Base-by-base conservation (phyloP, 164 flowering plant species). In the Macadamia tetraphylla region DNA sequence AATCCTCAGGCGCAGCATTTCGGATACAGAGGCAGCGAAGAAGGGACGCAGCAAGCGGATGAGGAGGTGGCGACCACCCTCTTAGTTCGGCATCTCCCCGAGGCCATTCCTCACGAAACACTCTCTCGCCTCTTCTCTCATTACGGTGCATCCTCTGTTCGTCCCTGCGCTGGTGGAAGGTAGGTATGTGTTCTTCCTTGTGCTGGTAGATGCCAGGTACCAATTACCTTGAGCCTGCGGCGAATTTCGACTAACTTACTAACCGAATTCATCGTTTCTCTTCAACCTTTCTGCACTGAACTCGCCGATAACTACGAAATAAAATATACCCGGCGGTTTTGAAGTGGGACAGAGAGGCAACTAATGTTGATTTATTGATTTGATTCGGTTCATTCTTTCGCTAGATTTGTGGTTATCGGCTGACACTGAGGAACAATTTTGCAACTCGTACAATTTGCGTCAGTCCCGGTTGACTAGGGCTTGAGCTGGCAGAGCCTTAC, bases 51-150 rank as follows among this genome's bases (percentile, higher is more conserved):
- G 6, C 63, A 49, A 30, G 58, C 51, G 43, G 64, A 60, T 31
- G 59, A 58, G 44, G 14, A 44, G 13, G 14, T 53, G 12, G 72
- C n/a, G 3, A 71, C 70, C 6, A 85, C 94, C 1, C 83, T 91
- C 29, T 67, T 94, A 80, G 79, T 91, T 29, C 82, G 84, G 52
- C 94, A 90, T 73, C 94, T 94, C 49, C 98, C 98, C 0, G 97
- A 91, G 40, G 97, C 88, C 4, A 87, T 94, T 66, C 88, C 98
- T 46, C 79, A 65, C 1, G 88, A 85, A 14, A 85, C 90, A 4
- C 86, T 94, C n/a, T 78, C 80, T 35, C 81, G 95, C 6, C 88
- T 94, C 62, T 83, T 94, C 81, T 88, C 95, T 63, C 88, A 90
- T 69, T 94, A 86, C 29, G 96, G 97, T 29, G 97, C 97, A 58